Evolutionary conservation across 306 rosid species (phyloP).

Genomic region (Alnus rubra): DNA sequence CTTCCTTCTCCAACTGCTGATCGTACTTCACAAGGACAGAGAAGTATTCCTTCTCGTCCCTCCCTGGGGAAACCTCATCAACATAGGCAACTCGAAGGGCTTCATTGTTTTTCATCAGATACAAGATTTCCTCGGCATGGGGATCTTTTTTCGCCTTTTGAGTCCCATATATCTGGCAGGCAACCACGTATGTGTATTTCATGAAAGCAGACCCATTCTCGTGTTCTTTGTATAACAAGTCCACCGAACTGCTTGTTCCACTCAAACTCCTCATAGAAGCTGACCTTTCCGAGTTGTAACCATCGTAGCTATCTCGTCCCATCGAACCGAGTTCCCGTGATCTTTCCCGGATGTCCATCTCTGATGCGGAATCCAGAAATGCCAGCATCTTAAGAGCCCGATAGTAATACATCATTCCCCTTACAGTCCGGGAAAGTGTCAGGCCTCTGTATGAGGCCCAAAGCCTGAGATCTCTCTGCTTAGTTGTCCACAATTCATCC

Average conservation of each 20-base stretch:
- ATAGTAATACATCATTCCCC: constrained; percentile 98
- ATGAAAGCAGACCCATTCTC: constrained; percentile 89
- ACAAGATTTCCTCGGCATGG: constrained; percentile 72
- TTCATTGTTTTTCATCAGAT: constrained; percentile 68
- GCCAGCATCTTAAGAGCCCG: constrained; percentile 94
- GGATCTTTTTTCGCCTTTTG: constrained; percentile 84
- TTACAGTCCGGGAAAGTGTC: constrained; percentile 84
- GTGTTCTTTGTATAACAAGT: constrained; percentile 80
- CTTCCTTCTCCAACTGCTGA: constrained; percentile 64
- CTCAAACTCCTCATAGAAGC: constrained; percentile 58
- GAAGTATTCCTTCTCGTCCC: constrained; percentile 62
- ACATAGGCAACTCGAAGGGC: constrained; percentile 85
- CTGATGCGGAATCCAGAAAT: constrained; percentile 93
- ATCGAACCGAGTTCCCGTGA: constrained; percentile 74
- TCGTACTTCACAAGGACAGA: constrained; percentile 92
- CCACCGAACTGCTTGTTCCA: constrained; percentile 61
- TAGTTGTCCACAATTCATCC: constrained; percentile 73
- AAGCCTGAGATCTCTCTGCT: constrained; percentile 81
- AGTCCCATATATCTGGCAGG: constrained; percentile 94
- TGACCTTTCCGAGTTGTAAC: constrained; percentile 44
- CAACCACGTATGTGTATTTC: constrained; percentile 91
- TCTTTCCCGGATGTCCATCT: constrained; percentile 91
- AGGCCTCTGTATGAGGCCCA: constrained; percentile 98
- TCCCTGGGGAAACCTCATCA: constrained; percentile 71
- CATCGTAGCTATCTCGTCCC: constrained; percentile 52